These are phyloP conservation scores for Penicillium sp. DNA, from an alignment of 2,329 filamentous ascomycete genomes.

Conservation along the genomic window DNA sequence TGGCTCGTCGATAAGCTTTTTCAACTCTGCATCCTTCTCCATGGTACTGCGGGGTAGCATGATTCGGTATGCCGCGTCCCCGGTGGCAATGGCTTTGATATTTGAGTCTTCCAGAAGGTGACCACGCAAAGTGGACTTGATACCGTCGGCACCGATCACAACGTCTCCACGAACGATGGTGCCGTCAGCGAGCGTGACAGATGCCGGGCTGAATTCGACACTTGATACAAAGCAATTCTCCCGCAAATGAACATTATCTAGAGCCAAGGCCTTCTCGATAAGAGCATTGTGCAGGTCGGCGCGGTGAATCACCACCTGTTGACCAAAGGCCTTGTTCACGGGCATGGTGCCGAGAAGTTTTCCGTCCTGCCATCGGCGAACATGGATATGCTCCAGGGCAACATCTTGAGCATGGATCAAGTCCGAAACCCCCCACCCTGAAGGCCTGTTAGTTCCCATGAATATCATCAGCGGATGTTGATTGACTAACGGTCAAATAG, in stretches of 20 bases:
- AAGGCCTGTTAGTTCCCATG: background rate
- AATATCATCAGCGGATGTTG: background rate
- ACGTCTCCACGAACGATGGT: conserved; percentile 47
- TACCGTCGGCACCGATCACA: conserved; percentile 58
- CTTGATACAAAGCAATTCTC: conserved; percentile 34
- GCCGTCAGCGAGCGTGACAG: conserved; percentile 34
- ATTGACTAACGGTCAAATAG: conserved; percentile 64
- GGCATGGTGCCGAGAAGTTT: conserved; percentile 36
- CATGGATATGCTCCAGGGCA: conserved; percentile 39
- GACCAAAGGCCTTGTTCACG: conserved; percentile 40
- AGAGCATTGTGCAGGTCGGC: conserved; percentile 41
- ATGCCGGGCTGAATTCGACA: conserved; percentile 33
- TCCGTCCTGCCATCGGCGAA: conserved; percentile 42
- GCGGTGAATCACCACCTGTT: conserved; percentile 41
- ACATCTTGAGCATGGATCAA: conserved; percentile 39
- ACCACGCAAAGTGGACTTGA: conserved; percentile 54
- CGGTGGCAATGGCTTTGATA: conserved; percentile 52
- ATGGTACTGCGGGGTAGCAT: conserved; percentile 73
- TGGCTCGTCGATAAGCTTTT: conserved; percentile 69
- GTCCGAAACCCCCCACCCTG: conserved; percentile 42
- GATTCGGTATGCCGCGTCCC: conserved; percentile 79
- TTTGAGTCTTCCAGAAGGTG: conserved; percentile 41
- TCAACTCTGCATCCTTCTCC: conserved; percentile 67
- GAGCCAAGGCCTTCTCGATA: conserved; percentile 32
- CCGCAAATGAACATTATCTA: conserved; percentile 35